These are phyloP conservation scores for Centrapalus pauciflorus DNA, from an alignment of 129 eudicot species.

Conservation along the genomic window DNA sequence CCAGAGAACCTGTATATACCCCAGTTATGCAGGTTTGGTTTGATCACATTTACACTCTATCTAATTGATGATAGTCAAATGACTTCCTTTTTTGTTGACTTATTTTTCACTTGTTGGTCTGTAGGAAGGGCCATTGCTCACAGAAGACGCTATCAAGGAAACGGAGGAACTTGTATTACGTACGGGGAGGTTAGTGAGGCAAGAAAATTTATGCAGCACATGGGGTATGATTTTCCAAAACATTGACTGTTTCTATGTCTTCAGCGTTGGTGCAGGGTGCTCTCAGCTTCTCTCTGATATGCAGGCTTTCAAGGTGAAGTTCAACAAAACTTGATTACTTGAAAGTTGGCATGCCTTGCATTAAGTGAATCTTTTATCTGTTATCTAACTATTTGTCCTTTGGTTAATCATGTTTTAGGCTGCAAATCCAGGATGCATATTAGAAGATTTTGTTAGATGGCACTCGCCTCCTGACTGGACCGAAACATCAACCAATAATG, in stretches of 20 bases:
- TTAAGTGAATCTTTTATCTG: background rate
- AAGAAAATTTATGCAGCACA: background rate
- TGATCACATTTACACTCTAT: background rate
- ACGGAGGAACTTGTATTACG: slow-evolving; percentile 91
- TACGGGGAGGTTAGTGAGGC: slow-evolving; percentile 78
- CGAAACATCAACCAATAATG: slow-evolving; percentile 42
- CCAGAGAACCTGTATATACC: slow-evolving; percentile 79
- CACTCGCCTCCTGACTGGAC: slow-evolving; percentile 99
- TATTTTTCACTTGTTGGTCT: slow-evolving; percentile 11
- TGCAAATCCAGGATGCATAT: slow-evolving; percentile 96
- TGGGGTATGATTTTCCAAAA: background rate
- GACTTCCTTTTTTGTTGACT: background rate
- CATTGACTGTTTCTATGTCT: slow-evolving; percentile 17
- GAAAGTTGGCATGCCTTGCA: no score
- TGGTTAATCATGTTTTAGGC: slow-evolving; percentile 49
- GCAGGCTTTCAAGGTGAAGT: slow-evolving; percentile 95
- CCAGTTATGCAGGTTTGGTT: slow-evolving; percentile 82
- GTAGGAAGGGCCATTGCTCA: slow-evolving; percentile 89
- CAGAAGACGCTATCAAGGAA: slow-evolving; percentile 90
- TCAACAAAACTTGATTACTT: background rate
- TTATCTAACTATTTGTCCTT: background rate
- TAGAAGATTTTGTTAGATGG: slow-evolving; percentile 99
- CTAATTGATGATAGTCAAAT: background rate
- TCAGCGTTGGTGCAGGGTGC: slow-evolving; percentile 98
- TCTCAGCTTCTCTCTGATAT: slow-evolving; percentile 98